Evolutionary conservation across 768 basidiomycete genomes (phyloP), one percentile per base, ranked within the genome.

Genomic region (Suillus variegatus): DNA sequence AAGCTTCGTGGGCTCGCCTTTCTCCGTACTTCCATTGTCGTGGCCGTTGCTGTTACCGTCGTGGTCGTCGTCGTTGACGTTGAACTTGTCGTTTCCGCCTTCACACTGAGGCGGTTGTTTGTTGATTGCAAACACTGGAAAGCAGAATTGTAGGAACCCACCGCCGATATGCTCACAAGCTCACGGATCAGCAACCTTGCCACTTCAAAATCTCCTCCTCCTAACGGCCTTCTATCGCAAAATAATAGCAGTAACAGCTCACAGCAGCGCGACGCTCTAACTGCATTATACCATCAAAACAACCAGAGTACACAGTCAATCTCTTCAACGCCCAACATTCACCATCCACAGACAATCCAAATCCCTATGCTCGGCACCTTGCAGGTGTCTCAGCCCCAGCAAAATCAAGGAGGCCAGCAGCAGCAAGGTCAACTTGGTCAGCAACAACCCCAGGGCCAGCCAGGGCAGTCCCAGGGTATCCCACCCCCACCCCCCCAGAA

Each of bases 401-500:
- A 69, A 68, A 73, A 73, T 44, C 80, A 80, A 62, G 79, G 78
- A 41, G 85, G 84, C 67, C 87, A 88, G 69, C 88, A 90, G 66
- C 87, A 86, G 67, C 85, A 83, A 44, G 58, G 58, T 43, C 22
- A 41, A 20, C 40, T 60, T 28, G 58, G 58, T 40, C 80, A 82
- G 46, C 80, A 82, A 64, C 79, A 81, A 56, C 81, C 80, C 61
- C 84, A 82, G 63, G 85, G 84, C 52, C 88, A 88, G 65, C 83
- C 81, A 47, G 82, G 80, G 61, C 84, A 85, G 67, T 82, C 82
- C 67, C 82, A 84, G 70, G 78, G 80, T 65, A 87, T 90, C 62
- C 90, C 88, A 6, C 88, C 88, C 9, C 91, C 90, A 20, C 89
- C 89, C 43, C 92, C 92, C 18, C 91, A 91, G 80, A 93, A 90